Percentiles rank a stretch among this genome's conserved stretches.
Evolutionary conservation across 2,329 filamentous ascomycete species (phyloP).

Genomic region (Pyrenophora tritici-repentis): DNA sequence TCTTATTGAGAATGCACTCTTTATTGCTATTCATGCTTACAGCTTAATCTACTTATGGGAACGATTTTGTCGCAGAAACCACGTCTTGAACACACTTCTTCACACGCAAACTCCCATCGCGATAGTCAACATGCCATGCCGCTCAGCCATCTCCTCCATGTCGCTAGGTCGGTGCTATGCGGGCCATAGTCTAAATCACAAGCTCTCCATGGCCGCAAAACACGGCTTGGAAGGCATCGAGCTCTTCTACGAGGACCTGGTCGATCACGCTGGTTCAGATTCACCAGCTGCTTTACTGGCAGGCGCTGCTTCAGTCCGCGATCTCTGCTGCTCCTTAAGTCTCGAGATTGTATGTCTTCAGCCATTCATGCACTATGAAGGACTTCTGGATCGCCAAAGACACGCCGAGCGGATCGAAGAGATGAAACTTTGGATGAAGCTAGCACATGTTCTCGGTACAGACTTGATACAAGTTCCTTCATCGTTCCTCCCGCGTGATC

Average conservation of each 20-base stretch:
- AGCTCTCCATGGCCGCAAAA: conserved; percentile 69
- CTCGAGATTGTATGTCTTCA: conserved; percentile 71
- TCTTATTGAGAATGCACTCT: too few relatives aligned
- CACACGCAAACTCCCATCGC: neutral
- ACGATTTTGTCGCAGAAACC: neutral
- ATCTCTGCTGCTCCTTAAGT: conserved; percentile 60
- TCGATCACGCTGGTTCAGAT: conserved; percentile 60
- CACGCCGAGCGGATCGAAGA: conserved; percentile 65
- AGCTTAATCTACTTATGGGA: too few relatives aligned
- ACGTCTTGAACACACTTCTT: neutral
- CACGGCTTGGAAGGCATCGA: conserved; percentile 73
- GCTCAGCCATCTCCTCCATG: conserved; percentile 74
- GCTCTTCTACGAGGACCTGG: conserved; percentile 77
- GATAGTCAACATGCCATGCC: conserved; percentile 53
- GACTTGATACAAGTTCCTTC: conserved; percentile 77
- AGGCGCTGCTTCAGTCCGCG: conserved; percentile 63
- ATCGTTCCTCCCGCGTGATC: conserved; percentile 64
- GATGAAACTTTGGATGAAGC: conserved; percentile 70
- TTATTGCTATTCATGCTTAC: too few relatives aligned
- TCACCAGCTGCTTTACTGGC: conserved; percentile 56
- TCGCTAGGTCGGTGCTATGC: conserved; percentile 75
- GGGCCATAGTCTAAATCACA: conserved; percentile 66
- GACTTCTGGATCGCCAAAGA: conserved; percentile 65
- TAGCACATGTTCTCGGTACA: conserved; percentile 67
- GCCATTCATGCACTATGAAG: conserved; percentile 80